A percentile compares a stretch with the other conserved stretches of the same genome.
Conservation (phyloP, 495 filamentous ascomycete species). For the Aspergillus affinis region DNA sequence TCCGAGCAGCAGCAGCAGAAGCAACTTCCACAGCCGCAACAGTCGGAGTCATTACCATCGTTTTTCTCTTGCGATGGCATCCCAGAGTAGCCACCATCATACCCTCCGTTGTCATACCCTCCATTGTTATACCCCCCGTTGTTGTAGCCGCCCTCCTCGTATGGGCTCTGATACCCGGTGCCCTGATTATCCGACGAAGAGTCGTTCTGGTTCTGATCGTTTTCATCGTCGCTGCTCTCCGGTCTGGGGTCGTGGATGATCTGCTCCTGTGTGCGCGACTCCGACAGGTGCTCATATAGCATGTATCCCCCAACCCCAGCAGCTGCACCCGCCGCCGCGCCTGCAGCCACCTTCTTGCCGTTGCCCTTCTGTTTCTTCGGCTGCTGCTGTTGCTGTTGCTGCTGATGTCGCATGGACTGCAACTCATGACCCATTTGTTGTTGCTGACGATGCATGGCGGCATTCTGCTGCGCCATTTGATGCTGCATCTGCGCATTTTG, state of each 20-base stretch:
- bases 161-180: not conserved
- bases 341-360: not conserved
- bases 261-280: not conserved
- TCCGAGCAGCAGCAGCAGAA: too few species aligned
- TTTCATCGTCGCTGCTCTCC: not conserved
- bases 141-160: not conserved
- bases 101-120: not conserved
- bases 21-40: slow-evolving; percentile 1
- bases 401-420: not conserved
- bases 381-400: slow-evolving; percentile 3
- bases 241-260: not conserved
- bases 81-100: not conserved
- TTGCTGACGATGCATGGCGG: slow-evolving; percentile 6
- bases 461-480: slow-evolving; percentile 3
- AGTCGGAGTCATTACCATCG: not conserved
- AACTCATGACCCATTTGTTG: slow-evolving; percentile 1
- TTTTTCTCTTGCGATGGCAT: not conserved
- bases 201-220: not conserved
- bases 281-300: not conserved
- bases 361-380: not conserved
- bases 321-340: slow-evolving; percentile 3
- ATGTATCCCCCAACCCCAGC: not conserved
- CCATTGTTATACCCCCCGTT: not conserved
- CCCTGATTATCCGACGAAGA: not conserved
- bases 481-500: slow-evolving; percentile 8